Percentiles rank a stretch among this genome's conserved stretches.
Evolutionary conservation across 177 flowering plant species (phyloP).

Genomic region (Vitis hybrid): DNA sequence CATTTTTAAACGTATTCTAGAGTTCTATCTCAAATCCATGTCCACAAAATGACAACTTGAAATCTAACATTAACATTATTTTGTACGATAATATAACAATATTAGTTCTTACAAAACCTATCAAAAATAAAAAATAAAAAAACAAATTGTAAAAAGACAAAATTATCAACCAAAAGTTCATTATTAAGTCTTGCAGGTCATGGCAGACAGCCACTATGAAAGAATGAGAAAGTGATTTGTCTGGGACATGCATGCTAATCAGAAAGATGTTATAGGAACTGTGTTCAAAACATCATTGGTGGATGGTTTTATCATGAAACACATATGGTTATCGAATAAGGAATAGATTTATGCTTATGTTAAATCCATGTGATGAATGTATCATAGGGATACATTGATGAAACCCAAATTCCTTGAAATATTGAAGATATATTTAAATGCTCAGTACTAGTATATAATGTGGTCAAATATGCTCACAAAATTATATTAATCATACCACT

Average conservation of each 20-base stretch:
- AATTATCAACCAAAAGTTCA: too few species aligned
- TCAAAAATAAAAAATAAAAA: too few species aligned
- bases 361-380: not conserved
- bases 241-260: not conserved
- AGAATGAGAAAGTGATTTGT: not conserved
- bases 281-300: not conserved
- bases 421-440: too few species aligned
- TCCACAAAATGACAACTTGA: not conserved
- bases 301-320: too few species aligned
- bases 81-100: not conserved
- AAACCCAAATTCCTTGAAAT: too few species aligned
- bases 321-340: not conserved
- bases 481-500: too few species aligned
- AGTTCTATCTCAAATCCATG: slow-evolving; percentile 1
- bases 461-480: too few species aligned
- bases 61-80: not conserved
- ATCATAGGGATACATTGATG: not conserved
- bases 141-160: too few species aligned
- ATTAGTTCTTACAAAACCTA: not conserved
- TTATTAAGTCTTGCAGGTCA: not conserved
- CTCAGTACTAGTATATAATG: too few species aligned
- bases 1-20: not conserved
- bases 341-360: not conserved
- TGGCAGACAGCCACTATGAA: not conserved
- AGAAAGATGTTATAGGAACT: not conserved